Base-by-base conservation (phyloP, 306 rosid genomes). In the Rosa persica region DNA sequence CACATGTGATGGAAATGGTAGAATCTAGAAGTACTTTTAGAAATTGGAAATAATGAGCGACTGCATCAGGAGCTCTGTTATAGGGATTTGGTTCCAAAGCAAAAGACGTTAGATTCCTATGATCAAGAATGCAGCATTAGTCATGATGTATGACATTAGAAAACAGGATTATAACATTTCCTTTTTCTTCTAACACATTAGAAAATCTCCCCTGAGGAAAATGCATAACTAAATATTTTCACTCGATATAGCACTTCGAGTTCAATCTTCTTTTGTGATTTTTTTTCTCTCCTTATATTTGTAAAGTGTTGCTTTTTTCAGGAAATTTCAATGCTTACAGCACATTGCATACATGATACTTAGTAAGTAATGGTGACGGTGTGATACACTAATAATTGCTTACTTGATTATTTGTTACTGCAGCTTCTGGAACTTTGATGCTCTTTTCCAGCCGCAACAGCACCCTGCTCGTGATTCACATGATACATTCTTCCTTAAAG, bases 381-480 rank as follows among this genome's bases (percentile, higher is more conserved):
- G 22, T 64, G 67, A 15, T 19, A 1, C 60, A 20, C 74, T 74
- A 12, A 39, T 17, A 42, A 20, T 6, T 30, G 74, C 44, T 62
- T 51, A 19, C 79, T 17, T 12, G 44, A 23, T 68, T 71, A 49
- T 85, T 80, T 46, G 77, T 74, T 82, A 68, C 68, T 83, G 67
- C 90, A 95, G 99, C 88, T 91, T 93, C 88, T 95, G 98, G 98
- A 95, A 95, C 83, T 95, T 93, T 52, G 99, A 93, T 74, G 86
- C 91, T 1, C 90, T 95, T 84, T 95, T 95, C 96, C 99, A 95
- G 86, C 98, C 99, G 17, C 99, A 95, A 81, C 99, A 95, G 66
- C 99, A 95, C 77, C 99, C 99, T 54, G 99, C 99, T 22, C 96
- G 99, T 65, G 99, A 93, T 90, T 87, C 99, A 10, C 99, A 95